A percentile compares a stretch with the other conserved stretches of the same genome.
These are phyloP conservation scores for Cochlearia excelsa DNA, from an alignment of 345 rosid genomes.

Conservation along the genomic window DNA sequence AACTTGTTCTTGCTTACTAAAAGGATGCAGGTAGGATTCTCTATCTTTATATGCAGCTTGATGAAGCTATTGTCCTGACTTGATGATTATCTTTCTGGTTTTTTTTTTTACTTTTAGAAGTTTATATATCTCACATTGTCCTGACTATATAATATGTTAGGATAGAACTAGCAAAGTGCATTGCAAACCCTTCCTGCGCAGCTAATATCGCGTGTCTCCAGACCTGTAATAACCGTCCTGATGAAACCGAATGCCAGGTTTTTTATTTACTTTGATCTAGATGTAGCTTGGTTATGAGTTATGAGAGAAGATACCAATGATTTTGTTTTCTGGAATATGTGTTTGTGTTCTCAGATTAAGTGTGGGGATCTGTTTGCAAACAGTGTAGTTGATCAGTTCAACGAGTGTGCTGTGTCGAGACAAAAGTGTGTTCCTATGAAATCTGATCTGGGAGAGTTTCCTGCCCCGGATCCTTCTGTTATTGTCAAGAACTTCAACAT, in stretches of 20 bases:
- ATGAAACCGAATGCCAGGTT: constrained; percentile 97
- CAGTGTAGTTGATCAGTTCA: constrained; percentile 83
- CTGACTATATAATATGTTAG: constrained; percentile 40
- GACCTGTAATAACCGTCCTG: constrained; percentile 92
- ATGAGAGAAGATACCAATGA: too few relatives aligned
- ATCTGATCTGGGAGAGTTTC: constrained; percentile 84
- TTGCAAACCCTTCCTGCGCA: constrained; percentile 85
- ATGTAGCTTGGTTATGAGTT: too few relatives aligned
- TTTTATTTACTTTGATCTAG: constrained; percentile 5
- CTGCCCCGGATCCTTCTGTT: constrained; percentile 73
- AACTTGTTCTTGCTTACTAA: constrained; percentile 84
- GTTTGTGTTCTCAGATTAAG: constrained; percentile 54
- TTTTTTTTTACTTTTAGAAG: neutral
- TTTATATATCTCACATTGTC: constrained; percentile 14
- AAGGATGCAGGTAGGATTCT: constrained; percentile 71
- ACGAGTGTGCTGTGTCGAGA: constrained; percentile 86
- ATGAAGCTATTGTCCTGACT: neutral
- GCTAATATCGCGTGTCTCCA: constrained; percentile 93
- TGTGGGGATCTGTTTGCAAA: constrained; percentile 94
- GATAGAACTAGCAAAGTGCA: constrained; percentile 91
- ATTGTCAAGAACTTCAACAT: constrained; percentile 73
- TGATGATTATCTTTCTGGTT: constrained; percentile 2
- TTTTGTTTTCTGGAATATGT: neutral
- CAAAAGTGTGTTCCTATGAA: constrained; percentile 89
- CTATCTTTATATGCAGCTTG: neutral